phyloP scores from a whole-genome alignment of 2,329 filamentous ascomycete species.

The Diaporthe eres region DNA sequence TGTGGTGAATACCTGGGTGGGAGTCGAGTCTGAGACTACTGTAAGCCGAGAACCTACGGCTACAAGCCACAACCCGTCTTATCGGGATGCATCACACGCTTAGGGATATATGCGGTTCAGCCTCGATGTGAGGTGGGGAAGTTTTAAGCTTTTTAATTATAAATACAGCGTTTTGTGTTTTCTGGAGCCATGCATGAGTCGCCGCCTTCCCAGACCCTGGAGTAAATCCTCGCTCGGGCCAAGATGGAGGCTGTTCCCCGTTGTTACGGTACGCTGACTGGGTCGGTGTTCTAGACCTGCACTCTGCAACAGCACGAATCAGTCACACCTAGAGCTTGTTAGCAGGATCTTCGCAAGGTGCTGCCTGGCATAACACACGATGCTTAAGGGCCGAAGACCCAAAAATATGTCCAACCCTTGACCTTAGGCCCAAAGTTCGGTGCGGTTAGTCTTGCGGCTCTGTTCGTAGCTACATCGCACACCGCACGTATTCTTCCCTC shows the following conservation, averaged over 20 bases:
- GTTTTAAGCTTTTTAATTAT: background rate
- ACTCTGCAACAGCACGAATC: background rate
- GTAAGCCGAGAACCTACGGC: background rate
- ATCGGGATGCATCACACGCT: background rate
- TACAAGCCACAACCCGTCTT: background rate
- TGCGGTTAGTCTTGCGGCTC: background rate
- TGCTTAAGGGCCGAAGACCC: background rate
- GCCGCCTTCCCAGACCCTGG: background rate
- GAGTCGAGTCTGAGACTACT: conserved; percentile 21
- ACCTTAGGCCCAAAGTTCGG: background rate
- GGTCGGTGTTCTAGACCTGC: background rate
- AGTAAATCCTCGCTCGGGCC: background rate
- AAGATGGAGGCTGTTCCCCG: background rate
- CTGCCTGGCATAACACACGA: background rate
- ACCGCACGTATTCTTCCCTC: background rate
- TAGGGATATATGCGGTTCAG: background rate
- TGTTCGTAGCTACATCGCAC: background rate
- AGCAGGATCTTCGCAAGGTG: background rate
- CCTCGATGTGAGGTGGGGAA: background rate
- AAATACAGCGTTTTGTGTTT: background rate
- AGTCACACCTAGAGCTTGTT: background rate
- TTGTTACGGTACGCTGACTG: background rate
- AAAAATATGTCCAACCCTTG: background rate
- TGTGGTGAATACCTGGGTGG: conserved; percentile 17
- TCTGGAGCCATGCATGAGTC: background rate